These are phyloP conservation scores for Colletotrichum lupini DNA, from an alignment of 2,329 filamentous ascomycete genomes.

Conservation along the genomic window DNA sequence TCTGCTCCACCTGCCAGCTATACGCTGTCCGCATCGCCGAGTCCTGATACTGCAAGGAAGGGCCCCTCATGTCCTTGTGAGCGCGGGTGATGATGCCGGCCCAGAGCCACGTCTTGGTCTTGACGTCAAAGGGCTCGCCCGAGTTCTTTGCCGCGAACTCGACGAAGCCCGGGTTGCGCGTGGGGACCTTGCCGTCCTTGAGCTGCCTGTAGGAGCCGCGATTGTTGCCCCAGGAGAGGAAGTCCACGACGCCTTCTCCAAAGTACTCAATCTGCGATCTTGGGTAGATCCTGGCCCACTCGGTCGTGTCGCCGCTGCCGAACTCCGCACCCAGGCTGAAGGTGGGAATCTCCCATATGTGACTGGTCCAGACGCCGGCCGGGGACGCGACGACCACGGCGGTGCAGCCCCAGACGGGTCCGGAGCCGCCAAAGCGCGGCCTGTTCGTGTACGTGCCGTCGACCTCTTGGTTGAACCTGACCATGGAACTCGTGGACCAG, in stretches of 20 bases:
- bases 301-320: neutral
- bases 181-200: neutral
- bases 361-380: conserved; percentile 27
- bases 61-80: too few relatives aligned
- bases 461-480: neutral
- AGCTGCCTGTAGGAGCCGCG: neutral
- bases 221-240: conserved; percentile 3
- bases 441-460: conserved; percentile 3
- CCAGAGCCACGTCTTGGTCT: conserved; percentile 19
- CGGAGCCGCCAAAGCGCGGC: conserved; percentile 28
- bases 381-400: conserved; percentile 29
- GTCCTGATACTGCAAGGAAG: neutral
- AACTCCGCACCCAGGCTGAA: neutral
- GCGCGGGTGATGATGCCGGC: conserved; percentile 21
- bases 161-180: conserved; percentile 19
- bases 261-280: conserved; percentile 14
- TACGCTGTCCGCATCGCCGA: neutral
- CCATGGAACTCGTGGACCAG: conserved; percentile 23
- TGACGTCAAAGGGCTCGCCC: conserved; percentile 6
- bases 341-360: conserved; percentile 35
- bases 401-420: conserved; percentile 35
- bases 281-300: neutral
- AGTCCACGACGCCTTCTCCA: conserved; percentile 1
- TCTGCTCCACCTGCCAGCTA: conserved; percentile 2
- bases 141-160: neutral